Conservation (phyloP, 2,329 filamentous ascomycete species). For the Claviceps arundinis region DNA sequence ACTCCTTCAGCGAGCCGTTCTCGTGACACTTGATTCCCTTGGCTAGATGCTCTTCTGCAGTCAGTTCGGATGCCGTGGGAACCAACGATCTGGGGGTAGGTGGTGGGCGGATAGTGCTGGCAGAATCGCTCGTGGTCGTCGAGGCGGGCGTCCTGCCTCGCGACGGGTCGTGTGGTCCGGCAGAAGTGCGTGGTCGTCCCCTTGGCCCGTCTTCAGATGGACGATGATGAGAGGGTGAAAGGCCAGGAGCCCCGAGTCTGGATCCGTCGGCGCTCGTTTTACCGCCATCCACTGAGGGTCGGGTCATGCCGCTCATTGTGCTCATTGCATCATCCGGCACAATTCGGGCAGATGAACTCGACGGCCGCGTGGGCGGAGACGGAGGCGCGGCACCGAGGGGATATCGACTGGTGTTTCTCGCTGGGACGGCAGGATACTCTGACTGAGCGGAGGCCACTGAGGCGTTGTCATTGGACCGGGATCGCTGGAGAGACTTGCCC, state of each 20-base stretch:
- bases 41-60: constrained; percentile 75
- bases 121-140: constrained; percentile 37
- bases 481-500: constrained; percentile 63
- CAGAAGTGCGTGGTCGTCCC: constrained; percentile 29
- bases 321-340: constrained; percentile 24
- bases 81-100: constrained; percentile 31
- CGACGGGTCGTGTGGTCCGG: constrained; percentile 24
- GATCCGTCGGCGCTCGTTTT: constrained; percentile 36
- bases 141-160: constrained; percentile 34
- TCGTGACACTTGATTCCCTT: constrained; percentile 88
- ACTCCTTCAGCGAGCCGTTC: constrained; percentile 76
- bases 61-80: constrained; percentile 53
- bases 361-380: constrained; percentile 47
- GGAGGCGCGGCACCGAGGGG: constrained; percentile 39
- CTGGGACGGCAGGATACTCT: constrained; percentile 39
- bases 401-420: constrained; percentile 29
- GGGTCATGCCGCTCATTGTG: constrained; percentile 19
- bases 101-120: constrained; percentile 34
- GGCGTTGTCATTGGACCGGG: constrained; percentile 43
- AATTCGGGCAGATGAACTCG: constrained; percentile 36
- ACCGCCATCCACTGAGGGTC: constrained; percentile 36
- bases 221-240: constrained; percentile 31
- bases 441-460: constrained; percentile 44
- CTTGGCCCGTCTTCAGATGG: constrained; percentile 36
- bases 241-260: constrained; percentile 21